phyloP scores from a whole-genome alignment of 2,329 filamentous ascomycete species.

The Talaromyces amestolkiae region DNA sequence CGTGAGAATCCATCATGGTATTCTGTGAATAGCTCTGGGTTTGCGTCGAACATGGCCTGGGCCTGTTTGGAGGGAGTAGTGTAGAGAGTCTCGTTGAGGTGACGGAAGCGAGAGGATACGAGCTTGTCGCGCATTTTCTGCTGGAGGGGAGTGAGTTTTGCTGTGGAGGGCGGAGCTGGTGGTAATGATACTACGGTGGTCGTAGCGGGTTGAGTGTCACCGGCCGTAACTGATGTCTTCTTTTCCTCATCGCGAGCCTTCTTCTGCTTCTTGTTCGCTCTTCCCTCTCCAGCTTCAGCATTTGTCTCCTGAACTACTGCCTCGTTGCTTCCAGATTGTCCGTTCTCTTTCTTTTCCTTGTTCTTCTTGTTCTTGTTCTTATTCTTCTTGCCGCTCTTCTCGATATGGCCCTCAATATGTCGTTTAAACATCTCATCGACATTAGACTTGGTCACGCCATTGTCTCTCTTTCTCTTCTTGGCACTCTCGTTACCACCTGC shows the following conservation, averaged over 20 bases:
- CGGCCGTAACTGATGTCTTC: constrained; percentile 10
- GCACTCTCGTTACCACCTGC: constrained; percentile 31
- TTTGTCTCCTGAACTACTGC: constrained; percentile 22
- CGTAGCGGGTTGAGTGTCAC: neutral
- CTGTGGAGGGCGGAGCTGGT: constrained; percentile 44
- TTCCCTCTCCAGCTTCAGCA: constrained; percentile 25
- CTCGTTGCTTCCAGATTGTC: constrained; percentile 2
- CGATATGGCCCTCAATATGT: constrained; percentile 65
- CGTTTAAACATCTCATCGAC: constrained; percentile 75
- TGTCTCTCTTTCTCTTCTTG: constrained; percentile 53
- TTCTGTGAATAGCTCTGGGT: constrained; percentile 90
- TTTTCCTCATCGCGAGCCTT: constrained; percentile 21
- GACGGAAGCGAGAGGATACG: constrained; percentile 89
- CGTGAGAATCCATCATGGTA: constrained; percentile 96
- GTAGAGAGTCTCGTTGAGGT: constrained; percentile 95
- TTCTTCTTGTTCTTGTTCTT: constrained; percentile 30
- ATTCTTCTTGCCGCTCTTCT: constrained; percentile 31
- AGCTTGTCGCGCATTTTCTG: constrained; percentile 93
- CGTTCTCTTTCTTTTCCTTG: constrained; percentile 28
- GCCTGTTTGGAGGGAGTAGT: constrained; percentile 82
- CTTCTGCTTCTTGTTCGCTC: constrained; percentile 21
- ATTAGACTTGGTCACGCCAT: constrained; percentile 63
- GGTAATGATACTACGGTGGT: constrained; percentile 24
- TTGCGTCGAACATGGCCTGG: constrained; percentile 75
- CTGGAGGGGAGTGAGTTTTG: constrained; percentile 86